Base-by-base conservation (phyloP, 225 moss, liverwort and hornwort genomes). In the Sphagnum tenellum region DNA sequence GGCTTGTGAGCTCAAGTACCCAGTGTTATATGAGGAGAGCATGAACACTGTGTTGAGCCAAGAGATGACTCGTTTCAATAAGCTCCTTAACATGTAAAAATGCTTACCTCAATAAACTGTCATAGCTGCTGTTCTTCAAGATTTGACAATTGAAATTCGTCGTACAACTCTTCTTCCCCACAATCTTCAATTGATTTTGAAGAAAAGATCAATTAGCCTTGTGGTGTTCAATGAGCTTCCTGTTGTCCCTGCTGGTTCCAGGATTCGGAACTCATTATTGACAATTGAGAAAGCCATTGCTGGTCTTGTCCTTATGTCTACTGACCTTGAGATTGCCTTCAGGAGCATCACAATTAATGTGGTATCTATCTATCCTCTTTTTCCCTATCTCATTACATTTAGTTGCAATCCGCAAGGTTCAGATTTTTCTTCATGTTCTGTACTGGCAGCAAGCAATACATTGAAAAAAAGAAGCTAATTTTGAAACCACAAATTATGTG, bases 21-120 rank as follows among this genome's bases (percentile, higher is more conserved):
- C 92, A 13, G 78, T 92, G 46, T 73, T 92, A 0, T 96, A 92
- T 1, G 88, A 92, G 55, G 96, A 96, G 72, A 92, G 96, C 49
- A 96, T 96, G 96, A 92, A 96, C 70, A 92, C 88, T 1, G 90
- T 96, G 9, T 76, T 96, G 12, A 83, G 79, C 48, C 96, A 96
- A 77, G 96, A 96, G 72, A 96, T 96, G 96, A 92, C 96, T 5
- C 81, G 92, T 48, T 96, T 92, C 60, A 96, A 96, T 64, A 96
- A 92, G 66, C 68, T 96, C 13, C 79, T 88, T 3, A 83, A 83
- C 12, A 89, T 46, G 96, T 90, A 10, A 0, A 66, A 13, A 52
- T 57, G 56, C 54, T 44, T 45, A 56, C 68, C n/a, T 49, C 68
- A 68, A 3, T 13, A 44, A n/a, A n/a, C 56, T n/a, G 13, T 49